These are phyloP conservation scores for Boletus hoseneyae DNA, from an alignment of 1,284 basidiomycete species.

Conservation along the genomic window DNA sequence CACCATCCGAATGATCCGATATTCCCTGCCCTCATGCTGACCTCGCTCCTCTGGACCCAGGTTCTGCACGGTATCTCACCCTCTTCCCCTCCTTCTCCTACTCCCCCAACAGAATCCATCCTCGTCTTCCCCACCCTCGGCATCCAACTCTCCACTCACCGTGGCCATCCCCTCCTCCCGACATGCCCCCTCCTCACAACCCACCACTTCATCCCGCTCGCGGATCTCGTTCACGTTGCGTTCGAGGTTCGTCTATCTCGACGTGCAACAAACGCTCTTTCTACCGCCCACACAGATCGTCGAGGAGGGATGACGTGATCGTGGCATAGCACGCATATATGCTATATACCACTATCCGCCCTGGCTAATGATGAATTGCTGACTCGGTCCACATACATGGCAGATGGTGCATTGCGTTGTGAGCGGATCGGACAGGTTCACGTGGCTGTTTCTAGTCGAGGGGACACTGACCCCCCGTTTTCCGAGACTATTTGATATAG, in stretches of 20 bases:
- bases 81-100: neutral
- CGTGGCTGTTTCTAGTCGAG: too few species aligned
- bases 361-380: too few species aligned
- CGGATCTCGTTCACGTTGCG: constrained; percentile 49
- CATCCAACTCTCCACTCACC: constrained; percentile 43
- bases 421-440: too few species aligned
- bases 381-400: too few species aligned
- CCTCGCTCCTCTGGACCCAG: constrained; percentile 37
- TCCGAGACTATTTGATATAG: too few species aligned
- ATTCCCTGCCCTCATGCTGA: constrained; percentile 10
- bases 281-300: too few species aligned
- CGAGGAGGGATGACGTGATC: too few species aligned
- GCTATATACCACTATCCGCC: too few species aligned
- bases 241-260: constrained; percentile 59
- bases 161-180: constrained; percentile 45
- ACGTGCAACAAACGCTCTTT: constrained; percentile 37
- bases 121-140: constrained; percentile 49
- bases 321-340: too few species aligned
- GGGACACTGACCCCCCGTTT: too few species aligned
- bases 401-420: too few species aligned
- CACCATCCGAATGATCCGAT: neutral
- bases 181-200: constrained; percentile 33
- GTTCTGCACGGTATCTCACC: constrained; percentile 53
- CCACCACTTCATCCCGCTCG: constrained; percentile 58
- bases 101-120: constrained; percentile 54